These are phyloP conservation scores for Ulmus americana DNA, from an alignment of 331 rosid species.

Conservation along the genomic window DNA sequence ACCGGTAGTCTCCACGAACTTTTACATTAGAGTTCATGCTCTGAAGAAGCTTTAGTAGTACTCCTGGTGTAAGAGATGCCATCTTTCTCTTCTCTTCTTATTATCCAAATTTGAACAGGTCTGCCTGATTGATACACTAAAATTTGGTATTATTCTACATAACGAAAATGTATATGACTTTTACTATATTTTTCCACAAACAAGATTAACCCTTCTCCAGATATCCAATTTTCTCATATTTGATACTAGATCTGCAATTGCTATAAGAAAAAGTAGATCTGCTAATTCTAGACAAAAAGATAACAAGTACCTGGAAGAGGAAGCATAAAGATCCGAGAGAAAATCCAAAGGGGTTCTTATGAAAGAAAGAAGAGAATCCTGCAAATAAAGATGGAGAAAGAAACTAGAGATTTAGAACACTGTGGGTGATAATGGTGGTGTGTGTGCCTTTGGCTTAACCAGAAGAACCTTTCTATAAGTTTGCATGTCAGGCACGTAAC, in stretches of 20 bases:
- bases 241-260: background rate
- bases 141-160: constrained; percentile 6
- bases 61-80: constrained; percentile 88
- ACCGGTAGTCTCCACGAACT: constrained; percentile 73
- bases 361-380: constrained; percentile 14
- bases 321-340: constrained; percentile 16
- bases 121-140: constrained; percentile 19
- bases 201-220: background rate
- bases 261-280: background rate
- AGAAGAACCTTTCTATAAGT: constrained; percentile 32
- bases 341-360: constrained; percentile 9
- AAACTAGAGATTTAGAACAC: constrained; percentile 14
- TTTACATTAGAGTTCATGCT: constrained; percentile 59
- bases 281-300: background rate
- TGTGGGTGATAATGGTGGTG: background rate
- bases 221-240: background rate
- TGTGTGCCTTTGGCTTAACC: constrained; percentile 13
- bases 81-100: constrained; percentile 28
- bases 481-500: constrained; percentile 59
- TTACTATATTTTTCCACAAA: too few relatives aligned
- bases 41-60: constrained; percentile 76
- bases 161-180: background rate
- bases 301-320: constrained; percentile 21
- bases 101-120: constrained; percentile 9
- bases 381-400: constrained; percentile 19